phyloP scores from a whole-genome alignment of 108 stramenopile species.

The Stephanodiscus minutulus region DNA sequence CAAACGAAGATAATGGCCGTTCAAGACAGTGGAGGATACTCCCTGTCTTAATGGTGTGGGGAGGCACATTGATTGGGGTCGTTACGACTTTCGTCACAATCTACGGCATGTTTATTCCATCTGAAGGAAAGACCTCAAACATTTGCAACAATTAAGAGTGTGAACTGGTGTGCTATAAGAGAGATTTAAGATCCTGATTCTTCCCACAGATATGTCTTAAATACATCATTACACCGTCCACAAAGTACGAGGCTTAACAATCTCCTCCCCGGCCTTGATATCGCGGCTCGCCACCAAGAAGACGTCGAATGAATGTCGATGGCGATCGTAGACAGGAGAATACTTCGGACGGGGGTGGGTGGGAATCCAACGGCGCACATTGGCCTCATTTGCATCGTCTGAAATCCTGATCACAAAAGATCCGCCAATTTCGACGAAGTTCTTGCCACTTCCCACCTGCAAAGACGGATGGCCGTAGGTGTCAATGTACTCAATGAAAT shows the following conservation, averaged over 20 bases:
- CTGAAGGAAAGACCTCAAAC: not conserved
- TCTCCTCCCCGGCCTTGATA: constrained; percentile 52
- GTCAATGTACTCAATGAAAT: constrained; percentile 67
- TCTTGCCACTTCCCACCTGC: constrained; percentile 57
- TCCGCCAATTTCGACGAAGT: constrained; percentile 79
- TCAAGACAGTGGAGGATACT: not conserved
- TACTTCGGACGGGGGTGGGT: constrained; percentile 76
- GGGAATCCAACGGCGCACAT: constrained; percentile 82
- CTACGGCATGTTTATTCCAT: constrained; percentile 24
- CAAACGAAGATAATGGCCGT: constrained; percentile 16
- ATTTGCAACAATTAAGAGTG: constrained; percentile 1
- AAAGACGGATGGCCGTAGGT: constrained; percentile 57
- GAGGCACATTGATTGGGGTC: constrained; percentile 60
- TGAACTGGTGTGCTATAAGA: not conserved
- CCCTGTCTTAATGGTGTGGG: constrained; percentile 57
- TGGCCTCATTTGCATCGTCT: constrained; percentile 56
- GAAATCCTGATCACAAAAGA: constrained; percentile 67
- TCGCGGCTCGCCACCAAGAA: constrained; percentile 81
- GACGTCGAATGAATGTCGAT: constrained; percentile 78
- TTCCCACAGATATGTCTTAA: not conserved
- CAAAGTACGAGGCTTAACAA: constrained; percentile 1
- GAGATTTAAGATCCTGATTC: not conserved
- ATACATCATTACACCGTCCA: not conserved
- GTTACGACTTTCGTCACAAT: constrained; percentile 71
- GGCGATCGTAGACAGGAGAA: constrained; percentile 86